These are phyloP conservation scores for Sphaceloma murrayae DNA, from an alignment of 2,329 filamentous ascomycete genomes.

Conservation along the genomic window DNA sequence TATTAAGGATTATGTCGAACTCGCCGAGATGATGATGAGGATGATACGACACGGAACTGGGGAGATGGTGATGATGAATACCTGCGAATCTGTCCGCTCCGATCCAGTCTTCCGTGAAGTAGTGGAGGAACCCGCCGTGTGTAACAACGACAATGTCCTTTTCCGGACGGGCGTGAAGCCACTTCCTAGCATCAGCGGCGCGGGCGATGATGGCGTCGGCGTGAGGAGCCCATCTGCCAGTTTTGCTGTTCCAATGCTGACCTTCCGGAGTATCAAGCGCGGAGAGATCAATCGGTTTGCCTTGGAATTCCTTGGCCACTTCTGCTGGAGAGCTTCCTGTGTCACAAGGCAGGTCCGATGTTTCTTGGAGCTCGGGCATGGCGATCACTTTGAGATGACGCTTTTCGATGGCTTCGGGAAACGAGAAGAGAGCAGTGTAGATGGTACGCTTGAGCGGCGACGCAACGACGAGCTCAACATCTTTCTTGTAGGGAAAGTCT, in stretches of 20 bases:
- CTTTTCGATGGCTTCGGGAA: conserved; percentile 46
- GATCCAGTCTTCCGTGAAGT: conserved; percentile 28
- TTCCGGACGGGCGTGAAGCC: conserved; percentile 16
- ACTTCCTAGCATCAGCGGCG: conserved; percentile 17
- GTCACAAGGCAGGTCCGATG: conserved; percentile 65
- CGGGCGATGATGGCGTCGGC: conserved; percentile 44
- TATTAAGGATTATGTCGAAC: conserved; percentile 16
- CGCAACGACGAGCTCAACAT: conserved; percentile 61
- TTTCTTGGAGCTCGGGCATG: conserved; percentile 70
- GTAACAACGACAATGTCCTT: conserved; percentile 18
- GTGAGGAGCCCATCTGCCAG: conserved; percentile 37
- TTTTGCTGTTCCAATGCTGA: conserved; percentile 64
- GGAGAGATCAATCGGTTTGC: conserved; percentile 52
- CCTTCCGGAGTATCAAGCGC: conserved; percentile 38
- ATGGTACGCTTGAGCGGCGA: conserved; percentile 75
- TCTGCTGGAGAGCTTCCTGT: conserved; percentile 51
- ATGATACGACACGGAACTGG: conserved; percentile 9
- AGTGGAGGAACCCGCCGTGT: conserved; percentile 20
- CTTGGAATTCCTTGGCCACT: conserved; percentile 52
- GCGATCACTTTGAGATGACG: conserved; percentile 49
- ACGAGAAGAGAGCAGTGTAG: conserved; percentile 63
- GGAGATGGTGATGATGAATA: conserved; percentile 21
- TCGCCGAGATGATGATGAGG: conserved; percentile 14
- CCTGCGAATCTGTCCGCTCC: conserved; percentile 44
- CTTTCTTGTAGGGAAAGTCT: conserved; percentile 54